Evolutionary conservation across 1,139 yeast genomes (phyloP), one percentile per base, ranked within the genome.

Genomic region (Geotrichum aggregatum): DNA sequence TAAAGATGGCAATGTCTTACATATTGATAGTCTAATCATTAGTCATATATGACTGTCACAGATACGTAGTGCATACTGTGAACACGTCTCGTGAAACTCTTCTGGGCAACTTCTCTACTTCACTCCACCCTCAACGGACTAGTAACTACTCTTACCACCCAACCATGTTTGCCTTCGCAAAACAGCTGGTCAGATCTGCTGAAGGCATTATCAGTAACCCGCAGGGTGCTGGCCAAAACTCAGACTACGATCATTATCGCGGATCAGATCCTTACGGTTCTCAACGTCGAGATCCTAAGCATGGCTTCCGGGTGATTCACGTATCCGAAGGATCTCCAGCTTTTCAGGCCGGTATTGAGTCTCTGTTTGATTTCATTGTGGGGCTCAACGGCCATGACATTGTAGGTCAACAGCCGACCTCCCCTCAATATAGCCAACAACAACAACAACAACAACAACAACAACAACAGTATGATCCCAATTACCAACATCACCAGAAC

Each of bases 361-460:
- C 95, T 8, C 84, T 88, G 81, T 92, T 91, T 64, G 98, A 92
- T 66, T 91, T 76, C 65, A 80, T 92, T 47, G 77, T 89, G 30
- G 84, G 86, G 1, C 73, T 91, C 56, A 87, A 91, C 62, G 88
- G 87, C 47, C 84, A 80, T 58, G 87, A 85, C 47, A 72, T 68
- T 39, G 52, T 52, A 1, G 54, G 52, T 10, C 45, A 50, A 14
- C 45, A 41, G 28, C 44, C 16, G 13, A 24, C 33, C 3, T 36
- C 34, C 5, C 46, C n/a, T 11, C 26, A 24, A 24, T 28, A 42
- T 14, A 22, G 35, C 19, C 28, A 24, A 8, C 49, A 38, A n/a
- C 21, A 35, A 8, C 48, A 18, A 14, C 38, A 16, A 4, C 50
- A 33, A 34, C 21, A 14, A 10, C 40, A n/a, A 3, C 41, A 24